phyloP scores from a whole-genome alignment of 768 basidiomycete genomes.

The Boletus reticulatus region DNA sequence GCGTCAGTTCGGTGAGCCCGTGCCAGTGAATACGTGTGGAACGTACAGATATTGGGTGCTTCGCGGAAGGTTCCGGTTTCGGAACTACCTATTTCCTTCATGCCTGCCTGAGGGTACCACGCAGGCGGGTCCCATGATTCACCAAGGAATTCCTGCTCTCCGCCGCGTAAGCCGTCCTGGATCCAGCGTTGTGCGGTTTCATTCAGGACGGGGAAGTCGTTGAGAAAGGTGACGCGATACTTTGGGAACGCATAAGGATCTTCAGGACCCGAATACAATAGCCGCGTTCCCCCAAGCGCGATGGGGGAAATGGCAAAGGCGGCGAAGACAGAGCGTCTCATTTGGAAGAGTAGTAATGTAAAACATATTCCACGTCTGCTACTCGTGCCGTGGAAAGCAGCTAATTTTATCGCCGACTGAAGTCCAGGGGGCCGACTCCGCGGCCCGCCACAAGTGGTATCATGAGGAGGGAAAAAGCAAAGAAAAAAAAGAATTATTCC shows the following conservation, averaged over 20 bases:
- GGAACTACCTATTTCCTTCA: constrained; percentile 61
- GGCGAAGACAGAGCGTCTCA: constrained; percentile 16
- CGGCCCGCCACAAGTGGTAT: constrained; percentile 16
- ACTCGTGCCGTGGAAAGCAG: constrained; percentile 17
- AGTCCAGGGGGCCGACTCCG: constrained; percentile 26
- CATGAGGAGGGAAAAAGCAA: background rate
- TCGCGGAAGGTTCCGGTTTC: constrained; percentile 34
- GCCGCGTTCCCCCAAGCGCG: constrained; percentile 22
- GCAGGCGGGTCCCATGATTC: constrained; percentile 49
- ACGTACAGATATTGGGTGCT: constrained; percentile 37
- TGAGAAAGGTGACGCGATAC: constrained; percentile 75
- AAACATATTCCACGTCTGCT: constrained; percentile 10
- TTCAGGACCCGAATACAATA: constrained; percentile 74
- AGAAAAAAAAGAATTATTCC: background rate
- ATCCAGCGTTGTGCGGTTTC: constrained; percentile 78
- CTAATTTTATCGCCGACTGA: constrained; percentile 35
- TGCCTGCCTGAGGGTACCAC: constrained; percentile 38
- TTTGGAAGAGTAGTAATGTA: constrained; percentile 1
- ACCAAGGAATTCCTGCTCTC: constrained; percentile 74
- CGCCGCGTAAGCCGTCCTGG: constrained; percentile 65
- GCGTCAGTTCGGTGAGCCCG: constrained; percentile 12
- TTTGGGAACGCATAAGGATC: constrained; percentile 83
- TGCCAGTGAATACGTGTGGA: constrained; percentile 16
- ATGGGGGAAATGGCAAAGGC: constrained; percentile 18
- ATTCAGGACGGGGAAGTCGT: constrained; percentile 69